Evolutionary conservation across 83 land plant genomes (phyloP), one percentile per base, ranked within the genome.

Genomic region (Diphasiastrum complanatum): DNA sequence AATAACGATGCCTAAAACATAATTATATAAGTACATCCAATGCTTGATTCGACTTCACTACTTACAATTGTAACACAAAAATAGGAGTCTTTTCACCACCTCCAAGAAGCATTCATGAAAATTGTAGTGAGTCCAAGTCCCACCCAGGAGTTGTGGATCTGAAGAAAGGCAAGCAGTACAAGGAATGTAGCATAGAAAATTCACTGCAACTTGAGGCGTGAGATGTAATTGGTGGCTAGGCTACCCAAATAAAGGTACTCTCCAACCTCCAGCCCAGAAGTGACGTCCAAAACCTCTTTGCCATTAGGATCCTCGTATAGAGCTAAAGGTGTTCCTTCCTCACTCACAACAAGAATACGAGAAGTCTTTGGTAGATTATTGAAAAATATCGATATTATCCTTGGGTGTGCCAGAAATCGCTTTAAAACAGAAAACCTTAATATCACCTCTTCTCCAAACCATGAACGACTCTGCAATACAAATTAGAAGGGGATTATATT

Each of bases 221-320:
- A 28, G 29, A 54, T 28, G 33, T 54, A 54, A 28, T 54, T 54
- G 6, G 33, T 54, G 33, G 58, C 33, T 3, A 54, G 33, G 33
- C 25, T 54, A 11, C 58, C 58, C 33, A 54, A n/a, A 54, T 54
- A 54, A n/a, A 54, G 29, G n/a, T 54, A 25, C 24, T 54, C 33
- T 4, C 58, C 58, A n/a, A 54, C 58, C n/a, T 54, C 34, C 58
- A 54, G 29, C 6, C 16, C 58, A 4, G 58, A 25, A 22, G 58
- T 54, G 5, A 54, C 58, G 5, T 25, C 6, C 10, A n/a, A 28
- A 6, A 54, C 29, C 16, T 14, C 11, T n/a, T 54, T 28, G 10
- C 36, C 58, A 23, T 6, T 28, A 4, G 58, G 58, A 28, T 54
- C 58, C n/a, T 54, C 58, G 11, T 26, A 54, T 5, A 54, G 29